Conservation (phyloP, 495 filamentous ascomycete genomes). For the Niebla homalea region DNA sequence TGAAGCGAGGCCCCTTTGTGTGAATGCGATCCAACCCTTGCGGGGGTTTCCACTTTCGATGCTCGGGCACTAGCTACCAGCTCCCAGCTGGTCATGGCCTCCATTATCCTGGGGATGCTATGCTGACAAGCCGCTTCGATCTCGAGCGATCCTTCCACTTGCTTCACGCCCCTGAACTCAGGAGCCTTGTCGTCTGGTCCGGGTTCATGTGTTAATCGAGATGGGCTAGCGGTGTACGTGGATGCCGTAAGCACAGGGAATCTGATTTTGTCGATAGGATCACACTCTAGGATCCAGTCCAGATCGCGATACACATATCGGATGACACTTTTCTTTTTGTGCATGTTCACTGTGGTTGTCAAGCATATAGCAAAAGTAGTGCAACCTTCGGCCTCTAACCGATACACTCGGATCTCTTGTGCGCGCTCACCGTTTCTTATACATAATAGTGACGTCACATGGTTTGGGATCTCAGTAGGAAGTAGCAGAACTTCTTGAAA, state of each 20-base stretch:
- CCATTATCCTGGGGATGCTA: slow-evolving; percentile 4
- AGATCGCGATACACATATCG: slow-evolving; percentile 10
- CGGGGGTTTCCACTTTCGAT: background rate
- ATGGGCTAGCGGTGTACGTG: slow-evolving; percentile 7
- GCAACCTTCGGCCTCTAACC: slow-evolving; percentile 2
- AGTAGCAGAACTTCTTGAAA: slow-evolving; percentile 3
- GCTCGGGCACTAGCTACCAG: background rate
- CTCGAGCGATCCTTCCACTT: background rate
- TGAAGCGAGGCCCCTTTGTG: slow-evolving; percentile 4
- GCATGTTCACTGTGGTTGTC: slow-evolving; percentile 2
- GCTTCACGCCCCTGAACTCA: slow-evolving; percentile 3
- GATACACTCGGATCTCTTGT: slow-evolving; percentile 9
- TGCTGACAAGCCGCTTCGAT: slow-evolving; percentile 5
- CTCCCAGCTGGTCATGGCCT: slow-evolving; percentile 7
- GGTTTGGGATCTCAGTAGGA: slow-evolving; percentile 10
- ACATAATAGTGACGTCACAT: background rate
- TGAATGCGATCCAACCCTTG: background rate
- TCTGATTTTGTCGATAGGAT: background rate
- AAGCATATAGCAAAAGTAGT: slow-evolving; percentile 2
- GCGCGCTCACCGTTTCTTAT: slow-evolving; percentile 1
- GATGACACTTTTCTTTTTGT: slow-evolving; percentile 2
- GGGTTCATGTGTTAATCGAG: slow-evolving; percentile 2
- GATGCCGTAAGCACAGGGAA: slow-evolving; percentile 1
- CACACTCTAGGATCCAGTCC: slow-evolving; percentile 3
- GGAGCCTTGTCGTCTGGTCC: slow-evolving; percentile 1